Percentiles rank a stretch among this genome's conserved stretches.
These are phyloP conservation scores for Delphinella strobiligena DNA, from an alignment of 2,329 filamentous ascomycete species.

Conservation along the genomic window DNA sequence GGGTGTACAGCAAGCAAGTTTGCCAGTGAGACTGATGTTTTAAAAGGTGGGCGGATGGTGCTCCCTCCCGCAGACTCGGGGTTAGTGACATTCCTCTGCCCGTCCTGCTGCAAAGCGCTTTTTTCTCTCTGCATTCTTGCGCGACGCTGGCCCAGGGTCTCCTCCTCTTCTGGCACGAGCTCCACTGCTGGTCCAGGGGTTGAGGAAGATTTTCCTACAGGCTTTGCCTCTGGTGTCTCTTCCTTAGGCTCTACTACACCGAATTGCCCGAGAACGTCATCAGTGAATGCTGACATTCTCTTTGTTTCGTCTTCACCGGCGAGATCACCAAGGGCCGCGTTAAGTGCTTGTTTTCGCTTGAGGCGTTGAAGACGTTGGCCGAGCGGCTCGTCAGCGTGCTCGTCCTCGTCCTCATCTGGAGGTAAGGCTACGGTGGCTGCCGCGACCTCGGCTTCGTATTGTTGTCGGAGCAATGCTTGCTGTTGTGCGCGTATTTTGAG, in stretches of 20 bases:
- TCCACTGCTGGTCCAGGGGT: constrained; percentile 26
- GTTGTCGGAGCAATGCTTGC: constrained; percentile 17
- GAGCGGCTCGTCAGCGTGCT: constrained; percentile 47
- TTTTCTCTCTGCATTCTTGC: constrained; percentile 61
- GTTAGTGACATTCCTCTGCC: constrained; percentile 17
- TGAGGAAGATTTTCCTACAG: too few relatives aligned
- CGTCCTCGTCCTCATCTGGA: constrained; percentile 21
- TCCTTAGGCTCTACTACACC: constrained; percentile 25
- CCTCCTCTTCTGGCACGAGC: too few relatives aligned
- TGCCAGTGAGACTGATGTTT: constrained; percentile 44
- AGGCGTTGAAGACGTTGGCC: constrained; percentile 53
- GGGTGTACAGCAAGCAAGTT: constrained; percentile 49
- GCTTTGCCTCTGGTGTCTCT: not conserved
- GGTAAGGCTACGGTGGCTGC: constrained; percentile 4
- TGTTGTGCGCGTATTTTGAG: constrained; percentile 1
- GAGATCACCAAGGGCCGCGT: constrained; percentile 29
- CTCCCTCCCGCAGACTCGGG: constrained; percentile 4
- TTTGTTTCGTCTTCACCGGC: constrained; percentile 30
- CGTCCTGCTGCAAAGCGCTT: too few relatives aligned
- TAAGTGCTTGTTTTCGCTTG: constrained; percentile 43
- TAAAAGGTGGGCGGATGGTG: constrained; percentile 29
- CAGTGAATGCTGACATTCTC: constrained; percentile 43
- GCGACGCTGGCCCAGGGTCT: constrained; percentile 68
- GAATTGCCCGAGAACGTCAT: constrained; percentile 56
- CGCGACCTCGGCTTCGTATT: constrained; percentile 17